Evolutionary conservation across 2,329 filamentous ascomycete genomes (phyloP).

Genomic region (Aspergillus cejpii): DNA sequence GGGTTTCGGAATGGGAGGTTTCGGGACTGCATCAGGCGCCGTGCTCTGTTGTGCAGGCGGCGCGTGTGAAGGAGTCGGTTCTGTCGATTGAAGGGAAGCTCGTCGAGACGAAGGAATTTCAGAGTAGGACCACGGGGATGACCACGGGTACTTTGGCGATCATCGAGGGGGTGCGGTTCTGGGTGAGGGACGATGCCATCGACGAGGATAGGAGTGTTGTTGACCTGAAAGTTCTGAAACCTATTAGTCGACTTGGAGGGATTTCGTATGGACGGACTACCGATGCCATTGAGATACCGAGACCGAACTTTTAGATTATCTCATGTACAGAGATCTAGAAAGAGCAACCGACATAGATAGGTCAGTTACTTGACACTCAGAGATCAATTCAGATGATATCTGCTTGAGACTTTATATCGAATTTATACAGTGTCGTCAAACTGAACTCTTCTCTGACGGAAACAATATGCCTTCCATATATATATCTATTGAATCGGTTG

Average conservation of each 20-base stretch:
- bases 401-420: no score
- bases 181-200: slow-evolving; percentile 81
- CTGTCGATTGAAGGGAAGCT: slow-evolving; percentile 77
- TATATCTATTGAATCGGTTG: no score
- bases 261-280: slow-evolving; percentile 72
- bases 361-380: no score
- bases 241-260: slow-evolving; percentile 72
- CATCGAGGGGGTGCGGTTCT: slow-evolving; percentile 79
- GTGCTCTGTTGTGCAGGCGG: slow-evolving; percentile 59
- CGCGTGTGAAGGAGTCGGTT: slow-evolving; percentile 73
- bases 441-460: no score
- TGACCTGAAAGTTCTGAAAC: slow-evolving; percentile 67
- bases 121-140: slow-evolving; percentile 62
- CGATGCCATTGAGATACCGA: slow-evolving; percentile 63
- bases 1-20: slow-evolving; percentile 70
- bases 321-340: no score
- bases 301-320: slow-evolving; percentile 25
- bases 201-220: slow-evolving; percentile 69
- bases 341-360: not conserved
- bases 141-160: slow-evolving; percentile 69
- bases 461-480: no score
- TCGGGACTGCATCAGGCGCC: slow-evolving; percentile 66
- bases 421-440: no score
- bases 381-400: no score
- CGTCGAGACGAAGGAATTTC: slow-evolving; percentile 67